These are phyloP conservation scores for Salix dunnii DNA, from an alignment of 345 rosid species.

Conservation along the genomic window DNA sequence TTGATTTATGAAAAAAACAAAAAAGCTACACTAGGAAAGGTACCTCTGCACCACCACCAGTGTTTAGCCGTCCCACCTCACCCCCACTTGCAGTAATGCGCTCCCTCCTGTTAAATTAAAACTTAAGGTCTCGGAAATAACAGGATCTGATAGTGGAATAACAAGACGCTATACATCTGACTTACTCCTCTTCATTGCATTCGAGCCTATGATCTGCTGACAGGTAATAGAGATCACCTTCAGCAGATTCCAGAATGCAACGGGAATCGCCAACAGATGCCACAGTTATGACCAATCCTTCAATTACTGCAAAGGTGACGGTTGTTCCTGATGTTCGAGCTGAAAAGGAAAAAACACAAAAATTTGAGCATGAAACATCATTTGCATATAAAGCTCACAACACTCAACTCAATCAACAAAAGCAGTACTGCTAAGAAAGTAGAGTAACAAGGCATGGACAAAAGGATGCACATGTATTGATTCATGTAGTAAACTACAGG, in stretches of 20 bases:
- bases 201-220: conserved; percentile 99
- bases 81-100: conserved; percentile 97
- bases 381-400: neutral
- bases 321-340: conserved; percentile 92
- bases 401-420: neutral
- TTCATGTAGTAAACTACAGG: neutral
- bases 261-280: conserved; percentile 99
- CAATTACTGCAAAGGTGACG: conserved; percentile 85
- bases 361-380: neutral
- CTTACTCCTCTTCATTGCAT: conserved; percentile 91
- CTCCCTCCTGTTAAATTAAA: conserved; percentile 57
- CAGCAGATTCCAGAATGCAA: conserved; percentile 93
- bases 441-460: neutral
- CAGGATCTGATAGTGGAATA: conserved; percentile 5
- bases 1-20: conserved; percentile 1
- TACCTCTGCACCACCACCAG: conserved; percentile 99
- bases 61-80: conserved; percentile 94
- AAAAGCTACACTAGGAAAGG: conserved; percentile 15
- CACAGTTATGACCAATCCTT: conserved; percentile 88
- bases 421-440: neutral
- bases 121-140: conserved; percentile 17
- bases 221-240: conserved; percentile 79
- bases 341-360: conserved; percentile 28
- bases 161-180: conserved; percentile 10
- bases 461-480: neutral